phyloP scores from a whole-genome alignment of 345 rosid genomes.

The Eucalyptus globulus region DNA sequence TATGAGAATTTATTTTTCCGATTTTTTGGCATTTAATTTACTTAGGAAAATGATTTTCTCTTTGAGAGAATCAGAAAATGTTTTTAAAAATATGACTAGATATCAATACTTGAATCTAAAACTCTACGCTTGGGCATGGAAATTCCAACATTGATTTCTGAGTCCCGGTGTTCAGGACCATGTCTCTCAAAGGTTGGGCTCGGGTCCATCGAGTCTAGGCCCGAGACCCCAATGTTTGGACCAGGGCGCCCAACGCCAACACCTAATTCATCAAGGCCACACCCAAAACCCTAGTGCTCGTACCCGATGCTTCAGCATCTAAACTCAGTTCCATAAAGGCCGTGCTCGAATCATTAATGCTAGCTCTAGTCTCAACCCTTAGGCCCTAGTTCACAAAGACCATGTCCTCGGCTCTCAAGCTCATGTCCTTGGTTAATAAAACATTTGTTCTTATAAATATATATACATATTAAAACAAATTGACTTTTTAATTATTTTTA shows the following conservation, averaged over 20 bases:
- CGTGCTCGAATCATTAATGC: accelerated
- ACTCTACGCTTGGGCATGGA: neutral
- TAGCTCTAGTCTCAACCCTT: neutral
- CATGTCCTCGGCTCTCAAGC: neutral
- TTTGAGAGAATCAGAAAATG: neutral
- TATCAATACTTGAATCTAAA: neutral
- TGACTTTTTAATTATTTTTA: too few relatives aligned
- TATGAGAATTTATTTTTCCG: neutral
- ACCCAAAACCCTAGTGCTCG: neutral
- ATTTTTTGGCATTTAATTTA: neutral
- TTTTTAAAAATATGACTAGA: neutral
- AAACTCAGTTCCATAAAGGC: too few relatives aligned
- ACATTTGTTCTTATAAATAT: neutral
- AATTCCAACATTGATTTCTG: accelerated
- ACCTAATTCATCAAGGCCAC: neutral
- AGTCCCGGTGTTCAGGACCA: neutral
- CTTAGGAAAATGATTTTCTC: neutral
- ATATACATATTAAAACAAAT: too few relatives aligned
- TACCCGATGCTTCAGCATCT: accelerated
- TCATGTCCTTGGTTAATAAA: neutral
- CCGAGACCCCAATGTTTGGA: accelerated
- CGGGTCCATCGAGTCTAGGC: accelerated
- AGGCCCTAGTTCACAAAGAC: neutral
- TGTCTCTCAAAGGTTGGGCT: neutral
- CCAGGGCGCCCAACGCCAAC: accelerated